A percentile compares a stretch with the other conserved stretches of the same genome.
These are phyloP conservation scores for Ophiostoma ulmi DNA, from an alignment of 2,329 filamentous ascomycete species.

Conservation along the genomic window DNA sequence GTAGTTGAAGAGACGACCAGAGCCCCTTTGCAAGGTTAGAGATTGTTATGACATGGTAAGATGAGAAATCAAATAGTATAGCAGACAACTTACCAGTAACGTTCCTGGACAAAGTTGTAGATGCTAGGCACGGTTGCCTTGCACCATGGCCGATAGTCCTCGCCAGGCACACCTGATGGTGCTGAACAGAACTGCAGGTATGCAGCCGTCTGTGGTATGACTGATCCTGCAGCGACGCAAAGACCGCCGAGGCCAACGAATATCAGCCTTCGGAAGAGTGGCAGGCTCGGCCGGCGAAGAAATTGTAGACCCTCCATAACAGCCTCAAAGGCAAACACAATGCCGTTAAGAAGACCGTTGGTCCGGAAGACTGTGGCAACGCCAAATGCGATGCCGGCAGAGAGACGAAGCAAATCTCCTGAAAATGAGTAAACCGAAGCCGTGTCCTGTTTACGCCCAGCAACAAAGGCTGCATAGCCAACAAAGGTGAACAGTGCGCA, in stretches of 20 bases:
- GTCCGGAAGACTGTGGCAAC: constrained; percentile 69
- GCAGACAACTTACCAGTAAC: constrained; percentile 70
- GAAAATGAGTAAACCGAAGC: constrained; percentile 31
- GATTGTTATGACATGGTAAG: not conserved
- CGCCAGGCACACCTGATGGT: constrained; percentile 28
- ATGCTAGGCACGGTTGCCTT: constrained; percentile 69
- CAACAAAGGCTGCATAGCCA: constrained; percentile 65
- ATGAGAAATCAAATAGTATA: not conserved
- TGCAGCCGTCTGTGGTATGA: constrained; percentile 68
- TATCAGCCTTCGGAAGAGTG: constrained; percentile 48
- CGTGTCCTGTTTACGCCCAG: constrained; percentile 35
- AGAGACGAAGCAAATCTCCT: constrained; percentile 51
- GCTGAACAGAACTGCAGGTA: constrained; percentile 63
- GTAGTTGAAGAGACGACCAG: constrained; percentile 73
- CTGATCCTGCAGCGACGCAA: constrained; percentile 60
- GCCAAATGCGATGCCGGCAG: constrained; percentile 65
- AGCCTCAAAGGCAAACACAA: constrained; percentile 65
- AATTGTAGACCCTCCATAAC: constrained; percentile 40
- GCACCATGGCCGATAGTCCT: constrained; percentile 66
- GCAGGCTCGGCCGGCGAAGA: constrained; percentile 33
- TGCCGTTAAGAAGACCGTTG: constrained; percentile 79
- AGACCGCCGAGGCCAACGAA: constrained; percentile 62
- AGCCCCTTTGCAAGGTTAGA: constrained; percentile 56
- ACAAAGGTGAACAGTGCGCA: constrained; percentile 73
- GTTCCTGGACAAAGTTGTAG: constrained; percentile 79